Evolutionary conservation across 345 rosid species (phyloP).

Genomic region (Noccaea bulbosa): DNA sequence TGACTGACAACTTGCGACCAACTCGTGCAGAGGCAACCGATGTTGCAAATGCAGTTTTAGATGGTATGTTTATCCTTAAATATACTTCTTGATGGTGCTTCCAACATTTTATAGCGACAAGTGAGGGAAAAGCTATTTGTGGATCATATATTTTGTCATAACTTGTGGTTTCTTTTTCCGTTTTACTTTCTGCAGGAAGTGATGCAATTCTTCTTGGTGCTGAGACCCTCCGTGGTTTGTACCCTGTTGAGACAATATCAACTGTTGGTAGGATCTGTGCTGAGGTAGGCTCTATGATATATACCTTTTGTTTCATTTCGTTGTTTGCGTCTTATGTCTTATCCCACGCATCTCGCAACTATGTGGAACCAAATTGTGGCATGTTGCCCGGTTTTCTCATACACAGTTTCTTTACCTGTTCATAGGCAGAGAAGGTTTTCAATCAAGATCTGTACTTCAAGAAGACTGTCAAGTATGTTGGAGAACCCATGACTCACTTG

Average conservation of each 20-base stretch:
- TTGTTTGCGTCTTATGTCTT: neutral
- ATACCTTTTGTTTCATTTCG: neutral
- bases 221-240: conserved; percentile 92
- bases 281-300: conserved; percentile 57
- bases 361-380: neutral
- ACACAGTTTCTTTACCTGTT: conserved; percentile 4
- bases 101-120: conserved; percentile 13
- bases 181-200: conserved; percentile 57
- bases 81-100: neutral
- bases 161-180: neutral
- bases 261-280: conserved; percentile 88
- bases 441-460: conserved; percentile 91
- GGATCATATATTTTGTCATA: conserved; percentile 16
- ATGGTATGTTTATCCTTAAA: conserved; percentile 55
- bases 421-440: conserved; percentile 96
- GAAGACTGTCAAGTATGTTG: conserved; percentile 85
- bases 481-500: conserved; percentile 95
- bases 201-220: conserved; percentile 98
- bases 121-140: neutral
- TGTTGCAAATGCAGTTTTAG: conserved; percentile 98
- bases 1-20: conserved; percentile 97
- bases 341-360: neutral
- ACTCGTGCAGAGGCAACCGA: conserved; percentile 99
- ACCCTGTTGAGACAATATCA: conserved; percentile 86
- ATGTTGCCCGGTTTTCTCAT: conserved; percentile 15